Conservation (phyloP, 495 filamentous ascomycete genomes). For the Sordaria brevicollis region DNA sequence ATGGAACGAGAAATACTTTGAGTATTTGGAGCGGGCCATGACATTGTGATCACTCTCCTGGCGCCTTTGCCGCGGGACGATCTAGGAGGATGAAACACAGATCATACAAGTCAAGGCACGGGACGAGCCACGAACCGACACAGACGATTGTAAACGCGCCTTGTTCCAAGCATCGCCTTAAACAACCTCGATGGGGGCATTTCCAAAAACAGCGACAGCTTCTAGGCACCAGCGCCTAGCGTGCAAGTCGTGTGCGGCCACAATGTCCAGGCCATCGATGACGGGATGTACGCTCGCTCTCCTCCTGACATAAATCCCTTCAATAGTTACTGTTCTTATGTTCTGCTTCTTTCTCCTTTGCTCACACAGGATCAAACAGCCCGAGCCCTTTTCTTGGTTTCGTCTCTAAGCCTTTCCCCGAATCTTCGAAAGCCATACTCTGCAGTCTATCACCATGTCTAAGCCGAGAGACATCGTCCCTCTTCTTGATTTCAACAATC, state of each 20-base stretch:
- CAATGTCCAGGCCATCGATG: neutral
- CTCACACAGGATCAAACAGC: neutral
- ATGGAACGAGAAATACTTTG: neutral
- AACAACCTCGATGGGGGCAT: neutral
- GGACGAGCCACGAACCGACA: neutral
- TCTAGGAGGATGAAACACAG: too few relatives aligned
- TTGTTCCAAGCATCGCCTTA: neutral
- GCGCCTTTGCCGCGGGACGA: neutral
- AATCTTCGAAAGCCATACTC: neutral
- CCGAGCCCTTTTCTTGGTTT: neutral
- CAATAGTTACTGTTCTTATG: neutral
- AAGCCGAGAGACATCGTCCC: neutral
- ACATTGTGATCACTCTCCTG: neutral
- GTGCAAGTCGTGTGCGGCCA: neutral
- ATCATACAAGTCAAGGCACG: neutral
- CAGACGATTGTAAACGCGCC: neutral
- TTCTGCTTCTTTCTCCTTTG: neutral
- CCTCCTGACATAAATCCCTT: too few relatives aligned
- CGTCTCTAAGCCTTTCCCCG: neutral
- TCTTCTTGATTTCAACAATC: neutral
- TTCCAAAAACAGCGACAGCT: neutral
- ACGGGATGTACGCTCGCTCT: neutral
- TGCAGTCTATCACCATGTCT: neutral
- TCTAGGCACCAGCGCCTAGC: neutral
- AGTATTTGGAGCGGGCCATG: neutral